These are phyloP conservation scores for Albugo candida DNA, from an alignment of 352 stramenopile genomes.

Conservation along the genomic window DNA sequence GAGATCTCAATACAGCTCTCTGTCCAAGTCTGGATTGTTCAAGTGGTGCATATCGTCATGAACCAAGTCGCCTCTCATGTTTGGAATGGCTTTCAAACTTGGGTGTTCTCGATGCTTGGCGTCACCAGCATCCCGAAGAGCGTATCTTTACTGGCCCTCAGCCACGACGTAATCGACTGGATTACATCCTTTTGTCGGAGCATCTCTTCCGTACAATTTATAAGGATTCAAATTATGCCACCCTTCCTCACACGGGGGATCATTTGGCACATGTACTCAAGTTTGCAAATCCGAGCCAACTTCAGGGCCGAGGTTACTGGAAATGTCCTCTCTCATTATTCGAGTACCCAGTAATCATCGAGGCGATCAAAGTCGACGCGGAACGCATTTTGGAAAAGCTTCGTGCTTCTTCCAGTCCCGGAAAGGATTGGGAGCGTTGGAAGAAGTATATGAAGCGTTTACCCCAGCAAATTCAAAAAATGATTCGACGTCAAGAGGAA, in stretches of 20 bases:
- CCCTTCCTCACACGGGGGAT: background rate
- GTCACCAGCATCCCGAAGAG: slow-evolving; percentile 1
- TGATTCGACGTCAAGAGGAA: slow-evolving; percentile 1
- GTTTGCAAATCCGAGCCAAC: background rate
- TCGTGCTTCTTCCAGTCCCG: slow-evolving; percentile 1
- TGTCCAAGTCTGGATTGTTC: slow-evolving; percentile 1
- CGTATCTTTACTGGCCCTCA: slow-evolving; percentile 1
- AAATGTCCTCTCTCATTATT: slow-evolving; percentile 1
- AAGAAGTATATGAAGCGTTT: background rate
- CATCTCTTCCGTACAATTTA: background rate
- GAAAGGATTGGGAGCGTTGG: slow-evolving; percentile 5
- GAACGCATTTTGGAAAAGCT: slow-evolving; percentile 1
- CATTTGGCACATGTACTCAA: background rate
- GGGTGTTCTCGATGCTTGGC: slow-evolving; percentile 9
- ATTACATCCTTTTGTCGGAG: slow-evolving; percentile 9
- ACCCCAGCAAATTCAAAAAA: slow-evolving; percentile 1
- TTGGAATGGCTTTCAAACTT: slow-evolving; percentile 5
- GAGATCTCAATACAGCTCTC: slow-evolving; percentile 8
- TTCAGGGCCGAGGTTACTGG: background rate
- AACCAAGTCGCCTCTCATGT: background rate
- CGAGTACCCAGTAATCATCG: slow-evolving; percentile 2
- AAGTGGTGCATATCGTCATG: background rate
- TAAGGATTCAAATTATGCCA: background rate
- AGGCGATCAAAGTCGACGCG: slow-evolving; percentile 3
- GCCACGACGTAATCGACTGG: slow-evolving; percentile 7